Conservation (phyloP, 164 flowering plant species). For the Protea cynaroides region DNA sequence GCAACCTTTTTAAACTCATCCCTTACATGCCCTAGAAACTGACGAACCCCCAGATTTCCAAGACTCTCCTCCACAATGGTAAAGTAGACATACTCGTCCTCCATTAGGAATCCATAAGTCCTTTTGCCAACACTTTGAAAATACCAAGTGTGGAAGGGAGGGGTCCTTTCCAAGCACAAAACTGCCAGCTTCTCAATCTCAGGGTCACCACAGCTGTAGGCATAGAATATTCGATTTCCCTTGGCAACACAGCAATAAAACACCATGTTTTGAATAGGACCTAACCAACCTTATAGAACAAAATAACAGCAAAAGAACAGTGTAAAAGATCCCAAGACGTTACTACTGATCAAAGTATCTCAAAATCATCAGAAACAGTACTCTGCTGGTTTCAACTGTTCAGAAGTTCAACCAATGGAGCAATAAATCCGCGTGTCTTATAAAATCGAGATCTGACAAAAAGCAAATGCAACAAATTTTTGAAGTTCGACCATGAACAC, state of each 20-base stretch:
- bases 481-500: constrained; percentile 15
- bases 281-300: constrained; percentile 24
- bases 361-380: not conserved
- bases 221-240: constrained; percentile 37
- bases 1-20: constrained; percentile 58
- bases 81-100: constrained; percentile 64
- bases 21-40: constrained; percentile 55
- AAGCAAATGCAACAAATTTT: constrained; percentile 13
- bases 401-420: not conserved
- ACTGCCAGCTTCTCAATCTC: constrained; percentile 55
- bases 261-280: constrained; percentile 38
- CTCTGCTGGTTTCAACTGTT: not conserved
- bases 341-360: not conserved
- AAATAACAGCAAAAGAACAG: not conserved
- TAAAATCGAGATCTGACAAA: constrained; percentile 8
- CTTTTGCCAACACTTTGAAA: constrained; percentile 44
- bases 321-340: not conserved
- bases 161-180: constrained; percentile 54
- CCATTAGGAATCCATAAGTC: constrained; percentile 64
- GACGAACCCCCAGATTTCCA: constrained; percentile 35
- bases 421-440: constrained; percentile 1
- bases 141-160: constrained; percentile 65
- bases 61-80: constrained; percentile 51
- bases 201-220: constrained; percentile 39
- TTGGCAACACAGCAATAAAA: constrained; percentile 58